Percentiles rank a stretch among this genome's conserved stretches.
Conservation (phyloP, 768 basidiomycete genomes). For the Suillus brevipes region DNA sequence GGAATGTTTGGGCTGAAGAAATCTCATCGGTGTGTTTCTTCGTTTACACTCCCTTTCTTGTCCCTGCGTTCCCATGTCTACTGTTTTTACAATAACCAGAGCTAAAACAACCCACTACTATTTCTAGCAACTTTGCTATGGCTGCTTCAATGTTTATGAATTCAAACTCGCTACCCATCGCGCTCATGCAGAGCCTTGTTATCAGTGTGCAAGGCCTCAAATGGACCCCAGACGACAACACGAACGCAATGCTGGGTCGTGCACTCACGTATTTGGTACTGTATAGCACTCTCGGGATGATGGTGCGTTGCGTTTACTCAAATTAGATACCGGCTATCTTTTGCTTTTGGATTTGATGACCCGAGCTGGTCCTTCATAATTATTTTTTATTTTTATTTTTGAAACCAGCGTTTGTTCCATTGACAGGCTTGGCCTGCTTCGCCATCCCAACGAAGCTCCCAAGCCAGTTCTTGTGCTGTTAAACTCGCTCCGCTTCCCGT, state of each 20-base stretch:
- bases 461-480: background rate
- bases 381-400: background rate
- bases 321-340: background rate
- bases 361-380: background rate
- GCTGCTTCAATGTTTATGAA: conserved; percentile 92
- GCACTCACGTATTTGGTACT: conserved; percentile 88
- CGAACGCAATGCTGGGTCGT: conserved; percentile 88
- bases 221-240: conserved; percentile 79
- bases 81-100: background rate
- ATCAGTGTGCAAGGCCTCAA: conserved; percentile 79
- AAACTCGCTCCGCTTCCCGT: background rate
- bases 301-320: conserved; percentile 51
- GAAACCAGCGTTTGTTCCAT: background rate
- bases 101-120: background rate
- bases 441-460: background rate
- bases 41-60: background rate
- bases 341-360: background rate
- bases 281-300: conserved; percentile 94
- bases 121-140: conserved; percentile 67
- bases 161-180: conserved; percentile 93
- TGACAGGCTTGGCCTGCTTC: background rate
- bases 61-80: background rate
- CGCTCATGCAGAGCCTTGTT: conserved; percentile 89
- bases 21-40: conserved; percentile 67
- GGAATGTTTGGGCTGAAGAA: conserved; percentile 63